Evolutionary conservation across 257 asterid genomes (phyloP).

Genomic region (Petunia secreta): DNA sequence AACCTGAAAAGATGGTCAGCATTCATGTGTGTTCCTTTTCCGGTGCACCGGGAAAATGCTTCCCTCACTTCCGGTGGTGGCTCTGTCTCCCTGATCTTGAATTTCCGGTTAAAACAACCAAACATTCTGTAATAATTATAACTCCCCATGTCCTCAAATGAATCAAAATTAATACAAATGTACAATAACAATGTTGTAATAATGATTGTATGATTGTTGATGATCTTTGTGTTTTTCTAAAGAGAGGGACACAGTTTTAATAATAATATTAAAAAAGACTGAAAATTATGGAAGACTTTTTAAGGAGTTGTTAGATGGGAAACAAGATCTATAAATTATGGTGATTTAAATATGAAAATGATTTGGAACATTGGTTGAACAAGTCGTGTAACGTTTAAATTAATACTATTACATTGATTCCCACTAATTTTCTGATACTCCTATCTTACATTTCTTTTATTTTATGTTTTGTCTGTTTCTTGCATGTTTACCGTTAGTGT

Average conservation of each 20-base stretch:
- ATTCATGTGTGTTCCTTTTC: slow-evolving; percentile 56
- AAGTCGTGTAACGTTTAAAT: neutral
- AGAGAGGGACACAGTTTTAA: neutral
- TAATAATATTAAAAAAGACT: neutral
- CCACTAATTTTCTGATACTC: slow-evolving; percentile 15
- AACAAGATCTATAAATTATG: neutral
- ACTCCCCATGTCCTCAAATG: slow-evolving; percentile 61
- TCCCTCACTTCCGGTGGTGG: slow-evolving; percentile 88
- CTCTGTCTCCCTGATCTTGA: slow-evolving; percentile 81
- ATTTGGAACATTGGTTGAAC: neutral
- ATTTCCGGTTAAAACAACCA: slow-evolving; percentile 89
- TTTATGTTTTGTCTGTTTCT: neutral
- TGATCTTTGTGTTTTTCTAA: neutral
- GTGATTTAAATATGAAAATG: neutral
- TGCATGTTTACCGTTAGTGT: neutral
- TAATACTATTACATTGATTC: neutral
- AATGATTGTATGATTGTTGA: neutral
- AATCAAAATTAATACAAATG: neutral
- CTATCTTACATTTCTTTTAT: neutral
- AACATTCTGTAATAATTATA: slow-evolving; percentile 92
- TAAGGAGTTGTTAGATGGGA: neutral
- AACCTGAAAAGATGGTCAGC: slow-evolving; percentile 64
- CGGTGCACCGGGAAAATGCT: slow-evolving; percentile 64
- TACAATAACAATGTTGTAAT: neutral
- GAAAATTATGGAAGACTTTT: neutral